Evolutionary conservation across 2,329 filamentous ascomycete genomes (phyloP), one percentile per base, ranked within the genome.

Genomic region (Alternaria rosae): DNA sequence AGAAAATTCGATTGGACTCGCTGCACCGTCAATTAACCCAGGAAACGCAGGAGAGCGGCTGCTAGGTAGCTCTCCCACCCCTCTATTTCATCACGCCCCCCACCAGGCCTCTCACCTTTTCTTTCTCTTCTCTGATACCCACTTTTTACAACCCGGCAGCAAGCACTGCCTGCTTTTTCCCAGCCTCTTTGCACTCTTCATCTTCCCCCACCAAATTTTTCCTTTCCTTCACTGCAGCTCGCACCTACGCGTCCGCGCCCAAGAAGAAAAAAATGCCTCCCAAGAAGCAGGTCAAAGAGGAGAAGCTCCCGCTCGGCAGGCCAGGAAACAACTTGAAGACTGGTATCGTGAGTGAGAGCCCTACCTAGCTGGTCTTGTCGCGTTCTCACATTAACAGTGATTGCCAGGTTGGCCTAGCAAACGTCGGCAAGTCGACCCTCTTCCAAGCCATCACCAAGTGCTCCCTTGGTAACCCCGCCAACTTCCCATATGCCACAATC

Each of bases 381-480:
- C 69, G 72, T 77, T 74, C 73, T 79, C 65, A 74, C 73, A 73
- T 82, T 82, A 79, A 83, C 79, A 79, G 74, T 79, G 71, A 71
- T 74, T 75, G 77, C 65, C 81, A 97, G 93, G 93, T 99, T 82
- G 95, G 95, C 84, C 90, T 99, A 77, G 95, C 95, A 82, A 99
- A 99, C 83, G 96, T 99, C 75, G 95, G 95, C 82, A 99, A 99
- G 86, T 99, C 95, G 71, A 99, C 96, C 32, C 89, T 99, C 76
- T 99, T 99, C 89, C 96, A 99, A 86, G 93, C 95, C 79, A 97
- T 99, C 83, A 99, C 95, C 80, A 98, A 97, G 87, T 97, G 91
- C 83, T 89, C 89, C 70, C 90, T 99, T 77, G 95, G 96, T 84
- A 99, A 98, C 85, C 96, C 96, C 76, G 95, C 95, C 85, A 99